Percentiles rank a stretch among this genome's conserved stretches.
phyloP scores from a whole-genome alignment of 495 filamentous ascomycete genomes.

The Daldinia bambusicola region DNA sequence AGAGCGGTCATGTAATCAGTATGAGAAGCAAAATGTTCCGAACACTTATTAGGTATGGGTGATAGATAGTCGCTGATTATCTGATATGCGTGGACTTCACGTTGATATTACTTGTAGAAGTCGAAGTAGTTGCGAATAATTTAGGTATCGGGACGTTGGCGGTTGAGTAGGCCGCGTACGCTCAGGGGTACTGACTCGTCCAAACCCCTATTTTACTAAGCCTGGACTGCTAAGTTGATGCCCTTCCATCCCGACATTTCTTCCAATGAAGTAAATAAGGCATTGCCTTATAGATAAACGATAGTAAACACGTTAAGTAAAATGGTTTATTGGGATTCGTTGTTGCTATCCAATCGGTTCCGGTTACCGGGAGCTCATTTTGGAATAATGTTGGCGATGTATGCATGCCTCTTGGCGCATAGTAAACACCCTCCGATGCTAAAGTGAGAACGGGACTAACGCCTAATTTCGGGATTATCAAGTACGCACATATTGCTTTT shows the following conservation, averaged over 20 bases:
- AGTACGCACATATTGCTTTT: background rate
- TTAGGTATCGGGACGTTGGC: too few relatives aligned
- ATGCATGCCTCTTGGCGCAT: background rate
- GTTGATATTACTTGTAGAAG: background rate
- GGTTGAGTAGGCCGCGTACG: background rate
- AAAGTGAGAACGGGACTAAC: background rate
- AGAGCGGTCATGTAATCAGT: background rate
- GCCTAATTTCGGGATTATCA: background rate
- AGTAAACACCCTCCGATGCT: background rate
- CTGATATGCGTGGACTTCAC: background rate
- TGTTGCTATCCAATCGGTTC: background rate
- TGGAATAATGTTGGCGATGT: background rate
- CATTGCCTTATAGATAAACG: background rate
- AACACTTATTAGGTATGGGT: background rate
- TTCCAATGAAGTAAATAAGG: background rate
- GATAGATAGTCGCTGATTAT: background rate
- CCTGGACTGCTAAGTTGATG: background rate
- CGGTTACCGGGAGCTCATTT: constrained; percentile 3
- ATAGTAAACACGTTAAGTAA: background rate
- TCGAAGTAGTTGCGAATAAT: background rate
- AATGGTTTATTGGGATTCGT: background rate
- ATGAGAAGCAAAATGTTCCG: background rate
- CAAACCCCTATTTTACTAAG: background rate
- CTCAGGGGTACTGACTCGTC: background rate
- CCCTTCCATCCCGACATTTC: background rate